Evolutionary conservation across 208 protist genomes (phyloP).

Genomic region (Polymyxa betae): DNA sequence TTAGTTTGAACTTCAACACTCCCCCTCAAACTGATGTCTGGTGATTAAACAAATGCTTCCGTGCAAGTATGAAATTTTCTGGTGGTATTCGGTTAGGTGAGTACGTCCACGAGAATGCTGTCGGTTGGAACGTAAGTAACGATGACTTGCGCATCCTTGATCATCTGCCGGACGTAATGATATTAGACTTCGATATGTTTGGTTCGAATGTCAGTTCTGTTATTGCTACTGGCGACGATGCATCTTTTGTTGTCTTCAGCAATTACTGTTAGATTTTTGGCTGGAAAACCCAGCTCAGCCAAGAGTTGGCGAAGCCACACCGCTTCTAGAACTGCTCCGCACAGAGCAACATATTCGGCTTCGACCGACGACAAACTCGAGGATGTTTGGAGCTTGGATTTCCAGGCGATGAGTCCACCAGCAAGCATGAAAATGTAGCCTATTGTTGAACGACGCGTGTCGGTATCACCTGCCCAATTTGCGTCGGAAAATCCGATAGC

Average conservation of each 20-base stretch:
- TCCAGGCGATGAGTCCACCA: neutral
- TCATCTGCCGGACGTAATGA: neutral
- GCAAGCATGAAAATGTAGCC: too few species aligned
- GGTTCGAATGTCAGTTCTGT: neutral
- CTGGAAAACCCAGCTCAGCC: neutral
- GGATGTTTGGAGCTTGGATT: conserved; percentile 14
- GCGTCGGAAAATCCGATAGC: neutral
- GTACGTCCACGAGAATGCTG: neutral
- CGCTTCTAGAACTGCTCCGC: neutral
- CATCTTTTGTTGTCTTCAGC: neutral
- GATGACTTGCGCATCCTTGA: neutral
- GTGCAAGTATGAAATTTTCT: neutral
- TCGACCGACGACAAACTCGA: neutral
- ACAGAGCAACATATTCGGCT: conserved; percentile 35
- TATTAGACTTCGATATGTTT: neutral
- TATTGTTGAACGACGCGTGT: conserved; percentile 12
- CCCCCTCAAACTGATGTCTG: too few species aligned
- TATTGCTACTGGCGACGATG: neutral
- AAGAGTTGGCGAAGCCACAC: conserved; percentile 41
- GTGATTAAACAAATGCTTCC: neutral
- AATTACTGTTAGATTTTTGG: neutral
- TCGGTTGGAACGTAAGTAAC: neutral
- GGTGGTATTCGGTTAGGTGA: neutral
- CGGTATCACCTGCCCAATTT: neutral
- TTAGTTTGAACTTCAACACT: too few species aligned